Evolutionary conservation across 2,329 filamentous ascomycete species (phyloP).

Genomic region (Pseudogymnoascus sp.): DNA sequence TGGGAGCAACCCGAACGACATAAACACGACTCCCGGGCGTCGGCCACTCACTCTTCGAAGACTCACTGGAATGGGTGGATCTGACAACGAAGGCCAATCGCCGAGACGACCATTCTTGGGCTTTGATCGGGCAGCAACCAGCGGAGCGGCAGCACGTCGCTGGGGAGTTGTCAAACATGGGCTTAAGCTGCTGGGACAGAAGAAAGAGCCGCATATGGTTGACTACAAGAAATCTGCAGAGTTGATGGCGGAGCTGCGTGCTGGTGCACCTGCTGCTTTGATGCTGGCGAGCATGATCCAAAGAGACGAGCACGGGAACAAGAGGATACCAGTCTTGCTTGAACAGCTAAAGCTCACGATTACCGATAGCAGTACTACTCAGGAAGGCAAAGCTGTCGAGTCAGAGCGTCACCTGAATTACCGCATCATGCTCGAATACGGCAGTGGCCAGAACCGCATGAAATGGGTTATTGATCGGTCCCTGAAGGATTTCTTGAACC

Average conservation of each 20-base stretch:
- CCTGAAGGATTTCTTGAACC: slow-evolving; percentile 80
- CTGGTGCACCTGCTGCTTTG: slow-evolving; percentile 84
- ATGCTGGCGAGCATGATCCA: slow-evolving; percentile 98
- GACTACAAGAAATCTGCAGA: slow-evolving; percentile 95
- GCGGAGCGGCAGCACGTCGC: slow-evolving; percentile 59
- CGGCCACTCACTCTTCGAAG: slow-evolving; percentile 58
- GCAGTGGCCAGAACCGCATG: slow-evolving; percentile 91
- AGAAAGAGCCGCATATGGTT: slow-evolving; percentile 74
- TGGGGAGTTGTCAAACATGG: slow-evolving; percentile 93
- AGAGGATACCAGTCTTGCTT: slow-evolving; percentile 85
- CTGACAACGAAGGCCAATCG: slow-evolving; percentile 53
- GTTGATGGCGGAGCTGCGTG: slow-evolving; percentile 87
- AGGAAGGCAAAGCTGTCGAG: slow-evolving; percentile 33
- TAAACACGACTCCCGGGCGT: slow-evolving; percentile 43
- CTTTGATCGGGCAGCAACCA: slow-evolving; percentile 60
- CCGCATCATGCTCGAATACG: slow-evolving; percentile 89
- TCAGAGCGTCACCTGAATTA: slow-evolving; percentile 71
- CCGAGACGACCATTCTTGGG: slow-evolving; percentile 51
- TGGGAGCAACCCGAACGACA: slow-evolving; percentile 43
- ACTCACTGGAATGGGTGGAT: slow-evolving; percentile 54
- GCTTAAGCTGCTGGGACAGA: slow-evolving; percentile 68
- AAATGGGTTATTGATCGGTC: slow-evolving; percentile 88
- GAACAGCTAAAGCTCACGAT: slow-evolving; percentile 90
- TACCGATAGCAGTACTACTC: slow-evolving; percentile 53
- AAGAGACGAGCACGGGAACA: slow-evolving; percentile 90